Base-by-base conservation (phyloP, 2,329 filamentous ascomycete species). In the Curvularia eragrostidis region DNA sequence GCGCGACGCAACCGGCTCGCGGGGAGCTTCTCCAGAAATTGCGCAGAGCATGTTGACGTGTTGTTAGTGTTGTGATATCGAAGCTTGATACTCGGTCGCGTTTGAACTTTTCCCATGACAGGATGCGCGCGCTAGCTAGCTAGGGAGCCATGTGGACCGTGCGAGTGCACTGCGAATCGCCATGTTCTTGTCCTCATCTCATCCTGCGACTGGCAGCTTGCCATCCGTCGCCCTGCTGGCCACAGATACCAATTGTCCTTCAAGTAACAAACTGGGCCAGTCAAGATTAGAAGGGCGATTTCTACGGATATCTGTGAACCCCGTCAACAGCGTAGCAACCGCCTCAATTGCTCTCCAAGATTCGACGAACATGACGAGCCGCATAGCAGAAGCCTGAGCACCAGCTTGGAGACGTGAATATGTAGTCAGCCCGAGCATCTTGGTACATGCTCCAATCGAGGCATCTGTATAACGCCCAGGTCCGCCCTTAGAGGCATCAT, bases 1-100 rank as follows among this genome's bases (percentile, higher is more conserved):
- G 79, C 91, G 90, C 74, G 95, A 99, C 73, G 93, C 91, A 67
- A 98, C 94, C 54, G 95, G 93, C 80, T 93, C 89, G 81, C 97
- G 91, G 65, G 95, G 94, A 81, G 92, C 89, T 85, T 97, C 94
- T 81, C 95, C 95, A 62, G 95, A 99, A 79, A 99, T 94, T 96
- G 73, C 73, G 67, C 73, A 76, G 42, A 75, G 71, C 73, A 75
- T 75, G 36, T 39, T 50, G 46, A 36, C 30, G 51, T 58, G 54
- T 53, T 57, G 51, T 39, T 39, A 9, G 42, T 53, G 32, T 28
- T 21, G 46, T 49, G 32, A 39, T 50, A 34, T 26, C 26, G 44
- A 34, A 34, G 46, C 51, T 39, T 28, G 52, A 18, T 36, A 39
- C 28, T 28, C 13, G 26, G 53, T 47, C 53, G 56, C 52, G 52